These are phyloP conservation scores for Withania somnifera DNA, from an alignment of 305 asterid species.

Conservation along the genomic window DNA sequence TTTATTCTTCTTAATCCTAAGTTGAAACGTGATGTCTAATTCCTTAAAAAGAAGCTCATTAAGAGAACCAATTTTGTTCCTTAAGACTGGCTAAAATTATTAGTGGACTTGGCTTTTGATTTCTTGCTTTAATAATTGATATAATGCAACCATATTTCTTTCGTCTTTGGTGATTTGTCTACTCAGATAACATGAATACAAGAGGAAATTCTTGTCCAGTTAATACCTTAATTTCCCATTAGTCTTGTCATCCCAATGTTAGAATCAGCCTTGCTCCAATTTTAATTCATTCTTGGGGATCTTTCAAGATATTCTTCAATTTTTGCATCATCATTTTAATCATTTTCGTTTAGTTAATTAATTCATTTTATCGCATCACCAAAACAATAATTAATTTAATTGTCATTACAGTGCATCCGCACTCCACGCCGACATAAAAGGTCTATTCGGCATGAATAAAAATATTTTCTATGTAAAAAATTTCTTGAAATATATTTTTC, in stretches of 20 bases:
- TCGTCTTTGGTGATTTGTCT: background rate
- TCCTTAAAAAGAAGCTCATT: background rate
- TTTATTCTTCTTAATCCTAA: background rate
- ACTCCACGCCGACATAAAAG: too few species aligned
- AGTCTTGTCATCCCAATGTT: background rate
- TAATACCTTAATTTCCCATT: background rate
- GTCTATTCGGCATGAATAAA: too few species aligned
- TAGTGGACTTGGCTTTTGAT: conserved; percentile 1
- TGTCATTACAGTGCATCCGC: too few species aligned
- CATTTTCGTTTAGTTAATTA: background rate
- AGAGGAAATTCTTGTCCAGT: background rate
- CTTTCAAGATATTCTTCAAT: background rate
- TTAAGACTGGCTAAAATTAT: background rate
- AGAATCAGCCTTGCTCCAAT: background rate
- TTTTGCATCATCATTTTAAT: background rate
- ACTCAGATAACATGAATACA: conserved; percentile 2
- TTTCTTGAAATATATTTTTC: too few species aligned
- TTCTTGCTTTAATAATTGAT: background rate
- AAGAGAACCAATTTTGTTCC: background rate
- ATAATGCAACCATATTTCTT: background rate
- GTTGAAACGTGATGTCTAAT: background rate
- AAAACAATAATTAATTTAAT: background rate
- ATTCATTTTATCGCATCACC: background rate
- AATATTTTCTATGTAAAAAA: too few species aligned
- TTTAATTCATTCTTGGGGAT: background rate